These are phyloP conservation scores for Fusarium sp. DNA, from an alignment of 2,329 filamentous ascomycete species.

Conservation along the genomic window DNA sequence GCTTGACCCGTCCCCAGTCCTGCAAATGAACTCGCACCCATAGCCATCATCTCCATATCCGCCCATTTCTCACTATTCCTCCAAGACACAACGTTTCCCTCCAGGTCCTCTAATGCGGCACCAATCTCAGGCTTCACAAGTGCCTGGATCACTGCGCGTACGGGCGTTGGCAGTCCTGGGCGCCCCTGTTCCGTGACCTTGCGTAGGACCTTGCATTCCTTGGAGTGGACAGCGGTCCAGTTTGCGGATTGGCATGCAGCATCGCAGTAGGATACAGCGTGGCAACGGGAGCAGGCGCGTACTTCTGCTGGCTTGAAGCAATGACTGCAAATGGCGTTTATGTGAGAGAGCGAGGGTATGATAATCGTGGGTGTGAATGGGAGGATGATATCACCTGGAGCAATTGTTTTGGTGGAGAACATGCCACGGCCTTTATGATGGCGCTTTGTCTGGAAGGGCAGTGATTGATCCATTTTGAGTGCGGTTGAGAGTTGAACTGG, in stretches of 20 bases:
- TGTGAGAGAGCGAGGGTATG: constrained; percentile 61
- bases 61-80: constrained; percentile 56
- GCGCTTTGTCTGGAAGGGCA: constrained; percentile 46
- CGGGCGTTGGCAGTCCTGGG: constrained; percentile 64
- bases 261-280: constrained; percentile 67
- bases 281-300: constrained; percentile 66
- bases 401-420: constrained; percentile 58
- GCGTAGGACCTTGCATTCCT: constrained; percentile 66
- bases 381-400: constrained; percentile 62
- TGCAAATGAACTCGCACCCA: constrained; percentile 58
- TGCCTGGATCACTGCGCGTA: constrained; percentile 66
- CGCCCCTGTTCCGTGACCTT: constrained; percentile 47
- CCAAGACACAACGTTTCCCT: constrained; percentile 62
- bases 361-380: constrained; percentile 61
- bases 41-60: constrained; percentile 65
- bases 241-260: constrained; percentile 66
- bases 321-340: constrained; percentile 62
- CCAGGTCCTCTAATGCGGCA: constrained; percentile 56
- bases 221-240: constrained; percentile 66
- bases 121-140: constrained; percentile 57
- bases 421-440: constrained; percentile 62
- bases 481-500: too few species aligned
- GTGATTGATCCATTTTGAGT: constrained; percentile 31
- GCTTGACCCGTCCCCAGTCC: constrained; percentile 55
- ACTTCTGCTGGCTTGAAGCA: constrained; percentile 57